A percentile compares a stretch with the other conserved stretches of the same genome.
phyloP scores from a whole-genome alignment of 179 eudicot species.

The Nepenthes alata region DNA sequence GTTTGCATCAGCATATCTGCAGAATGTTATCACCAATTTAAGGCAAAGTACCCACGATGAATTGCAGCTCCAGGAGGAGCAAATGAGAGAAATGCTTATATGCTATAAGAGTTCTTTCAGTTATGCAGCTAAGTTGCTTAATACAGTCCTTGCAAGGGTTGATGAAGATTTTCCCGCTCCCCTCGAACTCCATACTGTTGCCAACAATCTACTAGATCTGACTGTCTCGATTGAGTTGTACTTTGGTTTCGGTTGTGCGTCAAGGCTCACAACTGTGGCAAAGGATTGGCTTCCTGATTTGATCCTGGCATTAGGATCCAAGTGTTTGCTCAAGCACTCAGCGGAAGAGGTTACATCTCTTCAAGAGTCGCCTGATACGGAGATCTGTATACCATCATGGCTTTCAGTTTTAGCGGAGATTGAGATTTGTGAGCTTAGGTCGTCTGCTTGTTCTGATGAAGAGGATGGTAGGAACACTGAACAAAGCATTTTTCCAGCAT shows the following conservation, averaged over 20 bases:
- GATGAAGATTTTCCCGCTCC: constrained; percentile 29
- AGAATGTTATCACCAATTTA: constrained; percentile 38
- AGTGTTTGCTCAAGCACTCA: constrained; percentile 26
- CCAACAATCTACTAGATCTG: constrained; percentile 53
- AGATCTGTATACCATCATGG: constrained; percentile 47
- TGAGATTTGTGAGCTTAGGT: constrained; percentile 43
- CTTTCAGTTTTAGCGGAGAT: constrained; percentile 41
- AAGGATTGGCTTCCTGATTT: constrained; percentile 86
- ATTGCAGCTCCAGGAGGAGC: constrained; percentile 39
- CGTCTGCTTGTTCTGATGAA: constrained; percentile 28
- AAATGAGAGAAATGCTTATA: constrained; percentile 36
- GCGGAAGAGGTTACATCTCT: constrained; percentile 19
- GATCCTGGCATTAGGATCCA: constrained; percentile 61
- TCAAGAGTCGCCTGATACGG: constrained; percentile 18
- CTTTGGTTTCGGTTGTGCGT: constrained; percentile 55
- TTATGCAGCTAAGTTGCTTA: constrained; percentile 69
- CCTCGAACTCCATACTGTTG: constrained; percentile 31
- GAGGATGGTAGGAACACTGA: constrained; percentile 22
- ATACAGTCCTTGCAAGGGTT: constrained; percentile 28
- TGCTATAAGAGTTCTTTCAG: constrained; percentile 72
- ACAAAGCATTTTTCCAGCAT: constrained; percentile 37
- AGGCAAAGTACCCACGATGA: constrained; percentile 28
- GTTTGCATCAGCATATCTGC: constrained; percentile 34
- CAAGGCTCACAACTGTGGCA: constrained; percentile 37
- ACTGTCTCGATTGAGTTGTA: constrained; percentile 41